phyloP scores from a whole-genome alignment of 208 protist species.

The Trypanosoma brucei region DNA sequence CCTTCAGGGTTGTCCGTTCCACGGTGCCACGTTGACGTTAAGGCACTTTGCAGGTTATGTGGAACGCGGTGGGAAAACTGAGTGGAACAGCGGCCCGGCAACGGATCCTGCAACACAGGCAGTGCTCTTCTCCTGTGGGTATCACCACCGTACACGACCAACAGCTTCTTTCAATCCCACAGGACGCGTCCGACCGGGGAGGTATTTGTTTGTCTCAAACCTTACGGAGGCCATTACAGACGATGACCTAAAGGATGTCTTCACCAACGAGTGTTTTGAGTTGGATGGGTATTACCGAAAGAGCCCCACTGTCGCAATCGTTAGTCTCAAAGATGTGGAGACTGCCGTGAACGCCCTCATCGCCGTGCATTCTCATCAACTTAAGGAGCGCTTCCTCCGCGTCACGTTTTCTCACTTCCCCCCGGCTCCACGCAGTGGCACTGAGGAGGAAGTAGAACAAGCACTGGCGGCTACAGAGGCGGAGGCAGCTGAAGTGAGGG shows the following conservation, averaged over 20 bases:
- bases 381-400: conserved; percentile 62
- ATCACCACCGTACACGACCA: conserved; percentile 78
- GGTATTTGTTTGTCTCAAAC: conserved; percentile 81
- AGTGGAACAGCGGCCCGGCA: conserved; percentile 74
- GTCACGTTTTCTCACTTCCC: conserved; percentile 84
- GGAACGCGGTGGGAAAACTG: conserved; percentile 43
- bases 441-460: conserved; percentile 15
- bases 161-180: conserved; percentile 61
- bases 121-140: conserved; percentile 56
- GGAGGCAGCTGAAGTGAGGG: conserved; percentile 8
- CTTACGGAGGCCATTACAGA: conserved; percentile 60
- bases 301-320: conserved; percentile 47
- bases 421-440: conserved; percentile 37
- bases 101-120: conserved; percentile 66
- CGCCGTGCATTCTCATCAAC: conserved; percentile 53
- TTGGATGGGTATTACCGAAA: conserved; percentile 57
- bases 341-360: conserved; percentile 71
- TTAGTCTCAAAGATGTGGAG: conserved; percentile 52
- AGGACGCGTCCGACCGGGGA: conserved; percentile 54
- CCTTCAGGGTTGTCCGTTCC: conserved; percentile 72
- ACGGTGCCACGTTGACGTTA: conserved; percentile 45
- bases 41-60: conserved; percentile 76
- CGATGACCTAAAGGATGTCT: conserved; percentile 53
- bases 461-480: conserved; percentile 7
- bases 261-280: conserved; percentile 33